Base-by-base conservation (phyloP, 2,329 filamentous ascomycete species). In the Penicillium paneum region DNA sequence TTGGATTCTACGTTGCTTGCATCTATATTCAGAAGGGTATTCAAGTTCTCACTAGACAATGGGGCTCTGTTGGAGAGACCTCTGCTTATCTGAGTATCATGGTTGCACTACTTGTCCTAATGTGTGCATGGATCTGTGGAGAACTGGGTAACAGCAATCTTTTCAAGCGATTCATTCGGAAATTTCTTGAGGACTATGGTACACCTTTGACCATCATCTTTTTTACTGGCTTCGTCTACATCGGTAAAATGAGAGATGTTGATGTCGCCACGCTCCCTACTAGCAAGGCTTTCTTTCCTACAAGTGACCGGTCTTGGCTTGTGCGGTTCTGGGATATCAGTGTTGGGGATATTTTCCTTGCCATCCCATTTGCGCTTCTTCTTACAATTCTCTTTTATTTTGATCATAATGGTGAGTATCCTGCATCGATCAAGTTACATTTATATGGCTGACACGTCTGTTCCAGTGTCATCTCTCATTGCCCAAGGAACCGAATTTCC, bases 21-120 rank as follows among this genome's bases (percentile, higher is more conserved):
- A 93, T 96, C 72, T 96, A 96, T 69, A 80, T 96, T 19, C 90
- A 96, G 68, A 96, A 96, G 74, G 91, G 91, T 15, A 87, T 96
- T 58, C 90, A 96, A 73, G 89, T 95, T 13, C 81, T 96, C 19
- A 87, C 86, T 40, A 82, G 87, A 12, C 88, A 95, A 66, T 91
- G 89, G 72, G 76, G 66, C 67, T 79, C 71, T 73, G 78, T 62
- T 54, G 80, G 79, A 45, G 82, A 88, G 48, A 73, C 69, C 78
- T 94, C 77, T 4, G 82, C 81, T 8, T 96, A 95, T 68, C 82
- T 96, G 26, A 91, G 89, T 43, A 83, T 95, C 64, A 82, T 86
- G 63, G 83, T 91, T 1, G 82, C 89, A 8, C 77, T 95, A 35
- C 81, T 95, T 17, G 89, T 96, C 57, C 86, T 94, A 57, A 87